These are phyloP conservation scores for Pisolithus albus DNA, from an alignment of 768 basidiomycete genomes.

Conservation along the genomic window DNA sequence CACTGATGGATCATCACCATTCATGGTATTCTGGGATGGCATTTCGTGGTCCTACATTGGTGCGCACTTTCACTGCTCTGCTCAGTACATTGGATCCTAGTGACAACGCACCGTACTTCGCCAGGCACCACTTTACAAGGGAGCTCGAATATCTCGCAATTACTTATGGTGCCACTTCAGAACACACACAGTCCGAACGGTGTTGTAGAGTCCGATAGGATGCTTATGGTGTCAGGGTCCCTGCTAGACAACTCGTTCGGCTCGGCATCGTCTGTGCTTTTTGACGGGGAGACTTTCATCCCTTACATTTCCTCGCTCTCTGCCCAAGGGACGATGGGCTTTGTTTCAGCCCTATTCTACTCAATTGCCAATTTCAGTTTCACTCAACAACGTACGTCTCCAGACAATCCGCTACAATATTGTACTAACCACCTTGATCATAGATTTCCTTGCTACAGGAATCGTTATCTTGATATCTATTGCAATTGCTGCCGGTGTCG, in stretches of 20 bases:
- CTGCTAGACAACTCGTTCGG: constrained; percentile 66
- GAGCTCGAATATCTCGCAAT: constrained; percentile 66
- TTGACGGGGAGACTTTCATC: constrained; percentile 73
- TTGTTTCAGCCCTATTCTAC: constrained; percentile 73
- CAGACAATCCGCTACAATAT: background rate
- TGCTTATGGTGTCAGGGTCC: constrained; percentile 83
- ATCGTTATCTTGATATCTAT: constrained; percentile 96
- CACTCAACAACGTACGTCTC: constrained; percentile 53
- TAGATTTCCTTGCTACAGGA: constrained; percentile 85
- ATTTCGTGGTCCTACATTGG: constrained; percentile 63
- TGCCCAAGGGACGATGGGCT: constrained; percentile 59
- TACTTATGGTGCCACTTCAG: constrained; percentile 86
- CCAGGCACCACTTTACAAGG: constrained; percentile 50
- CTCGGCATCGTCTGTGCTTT: constrained; percentile 78
- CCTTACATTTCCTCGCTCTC: constrained; percentile 76
- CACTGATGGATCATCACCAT: constrained; percentile 55
- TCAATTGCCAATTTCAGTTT: constrained; percentile 78
- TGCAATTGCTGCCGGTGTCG: constrained; percentile 90
- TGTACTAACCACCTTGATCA: constrained; percentile 3
- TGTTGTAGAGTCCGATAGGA: constrained; percentile 75
- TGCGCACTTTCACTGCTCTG: constrained; percentile 21
- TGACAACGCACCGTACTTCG: background rate
- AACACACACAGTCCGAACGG: constrained; percentile 64
- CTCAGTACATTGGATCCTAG: background rate
- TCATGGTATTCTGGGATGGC: constrained; percentile 85